A percentile compares a stretch with the other conserved stretches of the same genome.
These are phyloP conservation scores for Fusarium caatingaense DNA, from an alignment of 2,329 filamentous ascomycete genomes.

Conservation along the genomic window DNA sequence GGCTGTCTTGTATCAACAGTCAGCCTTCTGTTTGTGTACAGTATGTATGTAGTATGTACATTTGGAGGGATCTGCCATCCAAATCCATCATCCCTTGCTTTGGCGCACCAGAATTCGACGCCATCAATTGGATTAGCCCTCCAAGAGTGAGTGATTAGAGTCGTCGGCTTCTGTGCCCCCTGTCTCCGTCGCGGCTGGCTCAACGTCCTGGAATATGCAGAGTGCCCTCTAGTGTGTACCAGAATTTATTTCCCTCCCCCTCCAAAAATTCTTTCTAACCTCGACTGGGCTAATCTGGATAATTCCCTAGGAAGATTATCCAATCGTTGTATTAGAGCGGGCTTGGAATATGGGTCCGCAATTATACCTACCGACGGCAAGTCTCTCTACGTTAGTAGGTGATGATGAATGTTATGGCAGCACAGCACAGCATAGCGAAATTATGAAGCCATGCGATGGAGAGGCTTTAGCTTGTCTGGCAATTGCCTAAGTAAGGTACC, in stretches of 20 bases:
- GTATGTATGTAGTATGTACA: not conserved
- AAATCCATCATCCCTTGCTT: conserved; percentile 34
- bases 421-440: conserved; percentile 8
- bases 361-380: conserved; percentile 11
- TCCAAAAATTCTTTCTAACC: conserved; percentile 10
- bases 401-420: not conserved
- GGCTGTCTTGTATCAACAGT: conserved; percentile 7
- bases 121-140: conserved; percentile 30
- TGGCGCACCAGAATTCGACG: conserved; percentile 32
- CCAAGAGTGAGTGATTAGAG: conserved; percentile 10
- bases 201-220: conserved; percentile 35
- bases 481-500: not conserved
- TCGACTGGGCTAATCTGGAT: conserved; percentile 5
- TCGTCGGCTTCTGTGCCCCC: conserved; percentile 38
- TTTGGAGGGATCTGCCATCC: conserved; percentile 31
- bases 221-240: conserved; percentile 26
- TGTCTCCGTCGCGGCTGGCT: conserved; percentile 35
- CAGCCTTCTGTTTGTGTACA: not conserved
- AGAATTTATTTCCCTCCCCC: conserved; percentile 12
- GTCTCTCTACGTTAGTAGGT: conserved; percentile 6
- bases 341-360: conserved; percentile 4
- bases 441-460: conserved; percentile 16
- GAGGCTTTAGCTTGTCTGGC: not conserved
- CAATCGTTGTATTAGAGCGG: not conserved
- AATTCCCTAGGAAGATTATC: conserved; percentile 8